phyloP scores from a whole-genome alignment of 2,329 filamentous ascomycete genomes.

The Penicillium polonicum region DNA sequence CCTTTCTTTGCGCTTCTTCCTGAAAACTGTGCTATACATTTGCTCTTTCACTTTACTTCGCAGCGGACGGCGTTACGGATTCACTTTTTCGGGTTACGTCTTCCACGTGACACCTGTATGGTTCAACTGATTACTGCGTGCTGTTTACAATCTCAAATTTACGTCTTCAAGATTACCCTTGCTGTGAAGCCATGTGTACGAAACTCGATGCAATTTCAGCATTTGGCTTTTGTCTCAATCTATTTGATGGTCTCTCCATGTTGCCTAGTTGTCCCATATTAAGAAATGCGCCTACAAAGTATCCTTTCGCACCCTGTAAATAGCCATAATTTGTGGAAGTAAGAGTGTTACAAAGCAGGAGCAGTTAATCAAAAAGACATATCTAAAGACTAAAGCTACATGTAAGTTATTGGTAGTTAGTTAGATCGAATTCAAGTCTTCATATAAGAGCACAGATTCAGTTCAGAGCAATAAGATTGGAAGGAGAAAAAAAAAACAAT shows the following conservation, averaged over 20 bases:
- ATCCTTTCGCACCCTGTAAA: neutral
- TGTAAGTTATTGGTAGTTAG: neutral
- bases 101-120: conserved; percentile 2
- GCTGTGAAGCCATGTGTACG: neutral
- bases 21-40: conserved; percentile 20
- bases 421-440: neutral
- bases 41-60: conserved; percentile 15
- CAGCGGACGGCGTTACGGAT: conserved; percentile 27
- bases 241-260: neutral
- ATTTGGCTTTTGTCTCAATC: neutral
- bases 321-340: neutral
- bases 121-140: neutral
- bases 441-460: neutral
- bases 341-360: neutral
- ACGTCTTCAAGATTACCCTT: neutral
- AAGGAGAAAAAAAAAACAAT: neutral
- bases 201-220: neutral
- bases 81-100: conserved; percentile 5
- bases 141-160: conserved; percentile 1
- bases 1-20: neutral
- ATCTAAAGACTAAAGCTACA: neutral
- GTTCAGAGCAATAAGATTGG: neutral
- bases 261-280: neutral
- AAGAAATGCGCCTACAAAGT: too few species aligned
- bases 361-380: neutral